Evolutionary conservation across 306 rosid genomes (phyloP), one percentile per base, ranked within the genome.

Genomic region (Astragalus membranaceus): DNA sequence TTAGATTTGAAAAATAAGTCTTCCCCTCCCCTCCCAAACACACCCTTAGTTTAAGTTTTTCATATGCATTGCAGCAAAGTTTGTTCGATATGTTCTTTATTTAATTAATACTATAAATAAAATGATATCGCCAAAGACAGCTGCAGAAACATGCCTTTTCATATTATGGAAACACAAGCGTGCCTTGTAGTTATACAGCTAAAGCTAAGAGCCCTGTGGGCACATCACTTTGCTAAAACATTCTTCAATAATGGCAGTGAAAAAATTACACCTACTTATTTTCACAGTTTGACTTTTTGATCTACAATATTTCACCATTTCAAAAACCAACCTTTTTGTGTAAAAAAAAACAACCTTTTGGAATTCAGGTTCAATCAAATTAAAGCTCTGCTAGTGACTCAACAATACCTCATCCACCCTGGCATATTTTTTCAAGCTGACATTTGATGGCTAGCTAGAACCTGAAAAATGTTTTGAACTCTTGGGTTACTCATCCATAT

Each of bases 251-350:
- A 15, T n/a, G 60, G 67, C 12, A 13, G 47, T 20, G 71, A 67
- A 65, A 58, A 51, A 20, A 67, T 43, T 61, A 52, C 63, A 60
- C 32, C 55, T 8, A 60, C 20, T 52, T 78, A 66, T 59, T 73
- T 32, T 72, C 66, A 15, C 58, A 14, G 30, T 79, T 3, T 2
- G 36, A n/a, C 30, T 10, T 41, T 54, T 57, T 57, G 3, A 78
- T 51, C 69, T 12, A 17, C 62, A 37, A 12, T 44, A 49, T 26
- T 76, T 68, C 75, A 70, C 44, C 41, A 33, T 53, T 53, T 75
- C 44, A 23, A 26, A n/a, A n/a, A n/a, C n/a, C n/a, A n/a, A n/a
- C n/a, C n/a, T n/a, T n/a, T n/a, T n/a, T n/a, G n/a, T n/a, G n/a
- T n/a, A n/a, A n/a, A n/a, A n/a, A n/a, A n/a, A 48, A 53, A 7